These are phyloP conservation scores for Phalaenopsis equestris DNA, from an alignment of 106 monocot genomes.

Conservation along the genomic window DNA sequence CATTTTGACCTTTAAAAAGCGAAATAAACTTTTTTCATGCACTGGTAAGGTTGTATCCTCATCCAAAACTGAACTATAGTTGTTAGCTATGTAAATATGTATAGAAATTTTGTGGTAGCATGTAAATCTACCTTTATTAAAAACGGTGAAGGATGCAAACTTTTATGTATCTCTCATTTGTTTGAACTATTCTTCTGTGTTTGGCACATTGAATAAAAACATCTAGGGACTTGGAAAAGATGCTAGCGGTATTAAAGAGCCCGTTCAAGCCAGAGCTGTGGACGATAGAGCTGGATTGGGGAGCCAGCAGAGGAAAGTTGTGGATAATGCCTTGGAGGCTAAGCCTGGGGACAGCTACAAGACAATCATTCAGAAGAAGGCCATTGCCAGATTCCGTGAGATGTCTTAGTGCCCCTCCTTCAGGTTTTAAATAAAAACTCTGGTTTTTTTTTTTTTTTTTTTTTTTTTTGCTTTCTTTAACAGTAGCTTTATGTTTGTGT, in stretches of 20 bases:
- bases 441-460: neutral
- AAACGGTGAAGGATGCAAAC: neutral
- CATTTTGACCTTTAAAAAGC: no score
- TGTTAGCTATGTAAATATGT: no score
- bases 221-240: constrained; percentile 88
- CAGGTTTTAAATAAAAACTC: neutral
- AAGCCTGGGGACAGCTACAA: constrained; percentile 89
- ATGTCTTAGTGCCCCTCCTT: constrained; percentile 34
- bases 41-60: no score
- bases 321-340: constrained; percentile 67
- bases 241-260: constrained; percentile 91
- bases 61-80: no score
- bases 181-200: constrained; percentile 6
- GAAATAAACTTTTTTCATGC: no score
- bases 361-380: constrained; percentile 94
- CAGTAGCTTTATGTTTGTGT: neutral
- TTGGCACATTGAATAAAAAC: neutral
- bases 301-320: constrained; percentile 59
- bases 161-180: neutral
- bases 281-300: constrained; percentile 90
- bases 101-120: no score
- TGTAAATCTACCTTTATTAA: neutral
- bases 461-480: neutral
- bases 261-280: constrained; percentile 66
- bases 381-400: constrained; percentile 89